Percentiles rank a stretch among this genome's conserved stretches.
Conservation (phyloP, 1,284 basidiomycete genomes). For the Cryptococcus hybrid region DNA sequence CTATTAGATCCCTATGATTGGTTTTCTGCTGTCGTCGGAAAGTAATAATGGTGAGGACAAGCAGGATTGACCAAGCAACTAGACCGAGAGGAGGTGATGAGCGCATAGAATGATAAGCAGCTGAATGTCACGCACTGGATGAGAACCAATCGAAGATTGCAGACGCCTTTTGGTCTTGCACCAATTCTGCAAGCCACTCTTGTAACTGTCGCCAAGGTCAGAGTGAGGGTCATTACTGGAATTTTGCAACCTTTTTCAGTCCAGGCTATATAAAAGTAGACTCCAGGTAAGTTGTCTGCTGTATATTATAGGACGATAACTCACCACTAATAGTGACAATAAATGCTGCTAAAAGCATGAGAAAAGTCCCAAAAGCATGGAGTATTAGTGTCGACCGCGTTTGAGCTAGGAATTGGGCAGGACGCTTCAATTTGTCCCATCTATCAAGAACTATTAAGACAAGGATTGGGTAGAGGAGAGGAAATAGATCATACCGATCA, state of each 20-base stretch:
- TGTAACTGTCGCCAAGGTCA: constrained; percentile 66
- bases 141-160: constrained; percentile 75
- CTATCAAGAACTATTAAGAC: constrained; percentile 9
- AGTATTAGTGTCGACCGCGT: constrained; percentile 77
- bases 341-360: constrained; percentile 71
- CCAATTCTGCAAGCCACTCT: constrained; percentile 68
- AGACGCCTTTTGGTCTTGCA: constrained; percentile 86
- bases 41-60: constrained; percentile 29
- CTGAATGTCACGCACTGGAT: constrained; percentile 2
- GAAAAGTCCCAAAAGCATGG: constrained; percentile 61
- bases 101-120: background rate
- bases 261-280: constrained; percentile 16
- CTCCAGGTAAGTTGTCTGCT: background rate
- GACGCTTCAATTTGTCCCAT: constrained; percentile 66
- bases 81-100: background rate
- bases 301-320: background rate
- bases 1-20: constrained; percentile 33
- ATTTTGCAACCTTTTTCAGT: constrained; percentile 69
- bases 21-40: constrained; percentile 33
- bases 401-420: constrained; percentile 76
- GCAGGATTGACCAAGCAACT: constrained; percentile 31
- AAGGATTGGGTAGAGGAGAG: background rate
- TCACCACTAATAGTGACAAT: constrained; percentile 41
- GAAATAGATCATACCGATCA: constrained; percentile 58
- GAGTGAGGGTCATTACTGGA: constrained; percentile 68